phyloP scores from a whole-genome alignment of 768 basidiomycete species.

The Naganishia vaughanmartiniae region DNA sequence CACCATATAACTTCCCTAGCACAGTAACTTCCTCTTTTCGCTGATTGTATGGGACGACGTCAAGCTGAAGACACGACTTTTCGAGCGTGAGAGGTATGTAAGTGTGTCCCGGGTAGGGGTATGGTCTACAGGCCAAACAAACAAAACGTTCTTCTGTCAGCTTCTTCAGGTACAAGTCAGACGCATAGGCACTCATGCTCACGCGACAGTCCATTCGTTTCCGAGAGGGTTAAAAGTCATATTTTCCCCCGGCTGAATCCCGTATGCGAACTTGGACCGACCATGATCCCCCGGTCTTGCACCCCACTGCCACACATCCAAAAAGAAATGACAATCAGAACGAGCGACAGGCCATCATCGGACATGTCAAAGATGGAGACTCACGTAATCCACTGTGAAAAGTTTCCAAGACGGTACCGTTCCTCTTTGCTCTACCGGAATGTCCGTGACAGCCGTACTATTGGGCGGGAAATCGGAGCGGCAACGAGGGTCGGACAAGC shows the following conservation, averaged over 20 bases:
- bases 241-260: background rate
- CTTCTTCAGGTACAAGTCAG: too few relatives aligned
- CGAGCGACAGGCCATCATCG: background rate
- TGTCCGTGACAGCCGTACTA: background rate
- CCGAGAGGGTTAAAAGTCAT: conserved; percentile 22
- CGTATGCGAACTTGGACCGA: background rate
- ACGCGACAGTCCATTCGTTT: conserved; percentile 25
- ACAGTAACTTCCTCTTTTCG: conserved; percentile 21
- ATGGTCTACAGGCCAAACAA: background rate
- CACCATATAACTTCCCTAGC: conserved; percentile 14
- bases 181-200: background rate
- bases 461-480: conserved; percentile 5
- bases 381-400: conserved; percentile 7
- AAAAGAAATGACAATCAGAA: background rate
- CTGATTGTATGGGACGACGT: conserved; percentile 6
- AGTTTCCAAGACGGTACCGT: conserved; percentile 20
- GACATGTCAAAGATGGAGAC: too few relatives aligned
- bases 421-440: background rate
- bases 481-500: conserved; percentile 25
- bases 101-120: conserved; percentile 19
- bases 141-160: too few relatives aligned
- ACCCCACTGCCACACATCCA: conserved; percentile 5
- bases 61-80: background rate
- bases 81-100: conserved; percentile 21
- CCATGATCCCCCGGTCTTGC: conserved; percentile 20